A percentile compares a stretch with the other conserved stretches of the same genome.
Conservation (phyloP, 495 filamentous ascomycete species). For the Trichodelitschia bisporula region DNA sequence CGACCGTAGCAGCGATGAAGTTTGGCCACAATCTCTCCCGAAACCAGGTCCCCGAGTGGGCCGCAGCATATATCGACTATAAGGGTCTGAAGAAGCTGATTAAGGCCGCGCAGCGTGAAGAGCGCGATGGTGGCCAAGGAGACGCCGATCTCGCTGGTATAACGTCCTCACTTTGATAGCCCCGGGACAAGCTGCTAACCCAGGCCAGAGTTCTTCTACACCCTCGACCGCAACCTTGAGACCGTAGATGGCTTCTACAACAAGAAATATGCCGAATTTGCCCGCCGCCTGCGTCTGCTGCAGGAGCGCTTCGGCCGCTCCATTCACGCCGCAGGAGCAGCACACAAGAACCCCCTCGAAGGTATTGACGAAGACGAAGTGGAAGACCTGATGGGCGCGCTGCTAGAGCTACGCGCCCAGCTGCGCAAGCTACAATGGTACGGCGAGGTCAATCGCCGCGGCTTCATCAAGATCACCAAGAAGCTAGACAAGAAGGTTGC, state of each 20-base stretch:
- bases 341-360: constrained; percentile 21
- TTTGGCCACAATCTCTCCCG: constrained; percentile 40
- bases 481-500: constrained; percentile 84
- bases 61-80: constrained; percentile 80
- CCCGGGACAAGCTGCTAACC: too few species aligned
- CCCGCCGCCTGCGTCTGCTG: constrained; percentile 59
- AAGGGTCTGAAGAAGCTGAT: constrained; percentile 88
- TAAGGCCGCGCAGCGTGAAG: constrained; percentile 40
- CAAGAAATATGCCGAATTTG: constrained; percentile 65
- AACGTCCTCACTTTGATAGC: too few species aligned
- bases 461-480: constrained; percentile 95
- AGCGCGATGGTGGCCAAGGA: constrained; percentile 39
- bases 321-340: constrained; percentile 13
- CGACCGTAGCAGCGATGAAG: constrained; percentile 15
- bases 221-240: constrained; percentile 86
- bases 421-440: constrained; percentile 91
- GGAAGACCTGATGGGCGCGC: constrained; percentile 68
- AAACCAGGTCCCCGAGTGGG: constrained; percentile 95
- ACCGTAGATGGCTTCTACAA: constrained; percentile 90
- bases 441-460: constrained; percentile 82
- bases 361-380: constrained; percentile 46
- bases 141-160: constrained; percentile 49
- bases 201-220: constrained; percentile 66
- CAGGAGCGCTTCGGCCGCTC: constrained; percentile 57
- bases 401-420: constrained; percentile 68